A percentile compares a stretch with the other conserved stretches of the same genome.
These are phyloP conservation scores for Tylopilus vinaceipallidus DNA, from an alignment of 768 basidiomycete species.

Conservation along the genomic window DNA sequence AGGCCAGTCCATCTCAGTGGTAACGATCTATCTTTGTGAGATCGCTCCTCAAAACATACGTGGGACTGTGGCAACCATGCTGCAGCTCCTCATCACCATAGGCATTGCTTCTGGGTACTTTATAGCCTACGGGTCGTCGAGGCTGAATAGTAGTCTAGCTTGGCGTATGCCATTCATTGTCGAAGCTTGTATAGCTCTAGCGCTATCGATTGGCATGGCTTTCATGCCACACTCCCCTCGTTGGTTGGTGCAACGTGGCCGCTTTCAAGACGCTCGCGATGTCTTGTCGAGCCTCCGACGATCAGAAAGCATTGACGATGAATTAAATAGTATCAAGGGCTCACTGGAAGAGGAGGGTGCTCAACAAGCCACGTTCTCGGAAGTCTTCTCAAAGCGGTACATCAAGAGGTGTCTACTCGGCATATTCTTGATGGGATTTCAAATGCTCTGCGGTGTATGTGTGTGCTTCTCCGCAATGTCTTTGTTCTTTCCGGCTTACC, in stretches of 20 bases:
- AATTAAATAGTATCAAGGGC: slow-evolving; percentile 17
- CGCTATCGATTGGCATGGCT: slow-evolving; percentile 23
- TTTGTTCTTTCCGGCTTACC: too few species aligned
- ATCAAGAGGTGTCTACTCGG: slow-evolving; percentile 38
- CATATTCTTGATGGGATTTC: slow-evolving; percentile 43
- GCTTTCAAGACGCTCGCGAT: slow-evolving; percentile 30
- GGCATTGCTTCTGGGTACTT: slow-evolving; percentile 40
- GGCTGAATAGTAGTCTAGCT: slow-evolving; percentile 21
- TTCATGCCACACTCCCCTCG: slow-evolving; percentile 22
- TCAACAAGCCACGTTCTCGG: slow-evolving; percentile 21
- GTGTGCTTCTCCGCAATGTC: background rate
- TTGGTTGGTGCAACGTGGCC: slow-evolving; percentile 34
- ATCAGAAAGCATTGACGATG: slow-evolving; percentile 17
- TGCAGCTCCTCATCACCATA: slow-evolving; percentile 43
- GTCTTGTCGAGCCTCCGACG: slow-evolving; percentile 26
- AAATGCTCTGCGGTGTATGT: slow-evolving; percentile 36
- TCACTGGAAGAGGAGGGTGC: slow-evolving; percentile 24
- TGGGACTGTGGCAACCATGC: slow-evolving; percentile 38
- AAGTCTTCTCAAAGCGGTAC: slow-evolving; percentile 30
- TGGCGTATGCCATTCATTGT: slow-evolving; percentile 30
- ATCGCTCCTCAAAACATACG: slow-evolving; percentile 42
- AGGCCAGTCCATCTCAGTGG: slow-evolving; percentile 43
- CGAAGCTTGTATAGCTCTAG: slow-evolving; percentile 20
- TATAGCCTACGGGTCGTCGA: slow-evolving; percentile 26
- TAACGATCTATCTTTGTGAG: slow-evolving; percentile 41